Evolutionary conservation across 1,284 basidiomycete species (phyloP).

Genomic region (Termitomyces sp.): DNA sequence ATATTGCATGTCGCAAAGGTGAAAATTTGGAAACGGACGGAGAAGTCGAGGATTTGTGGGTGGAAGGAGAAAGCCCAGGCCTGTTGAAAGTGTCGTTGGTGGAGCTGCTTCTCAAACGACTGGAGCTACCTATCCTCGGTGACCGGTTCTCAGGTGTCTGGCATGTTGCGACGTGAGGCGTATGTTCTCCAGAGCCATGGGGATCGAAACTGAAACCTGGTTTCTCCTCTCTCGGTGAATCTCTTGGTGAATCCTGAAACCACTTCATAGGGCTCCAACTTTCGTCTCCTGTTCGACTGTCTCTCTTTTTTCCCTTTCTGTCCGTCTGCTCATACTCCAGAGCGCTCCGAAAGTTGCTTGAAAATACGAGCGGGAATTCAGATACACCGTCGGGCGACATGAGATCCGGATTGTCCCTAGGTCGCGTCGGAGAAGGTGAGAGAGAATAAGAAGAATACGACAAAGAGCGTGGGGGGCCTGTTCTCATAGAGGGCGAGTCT

Average conservation of each 20-base stretch:
- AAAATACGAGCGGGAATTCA: conserved; percentile 23
- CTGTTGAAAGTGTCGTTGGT: conserved; percentile 14
- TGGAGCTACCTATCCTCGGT: background rate
- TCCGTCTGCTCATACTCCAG: conserved; percentile 48
- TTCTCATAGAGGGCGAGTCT: conserved; percentile 59
- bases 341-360: conserved; percentile 55
- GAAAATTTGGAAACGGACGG: conserved; percentile 6
- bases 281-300: conserved; percentile 44
- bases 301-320: conserved; percentile 52
- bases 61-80: conserved; percentile 9
- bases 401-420: conserved; percentile 26
- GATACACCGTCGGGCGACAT: conserved; percentile 28
- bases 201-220: conserved; percentile 29
- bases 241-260: conserved; percentile 53
- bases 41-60: conserved; percentile 18
- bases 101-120: conserved; percentile 6
- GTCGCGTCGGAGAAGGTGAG: conserved; percentile 40
- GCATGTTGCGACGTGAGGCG: conserved; percentile 7
- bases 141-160: conserved; percentile 11
- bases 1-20: conserved; percentile 33
- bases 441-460: conserved; percentile 63
- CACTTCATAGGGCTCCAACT: conserved; percentile 49
- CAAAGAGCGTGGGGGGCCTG: conserved; percentile 69
- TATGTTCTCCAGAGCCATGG: conserved; percentile 19
- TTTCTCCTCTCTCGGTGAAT: conserved; percentile 47